Base-by-base conservation (phyloP, 2,329 filamentous ascomycete species). In the Ophiosphaerella herpotricha region DNA sequence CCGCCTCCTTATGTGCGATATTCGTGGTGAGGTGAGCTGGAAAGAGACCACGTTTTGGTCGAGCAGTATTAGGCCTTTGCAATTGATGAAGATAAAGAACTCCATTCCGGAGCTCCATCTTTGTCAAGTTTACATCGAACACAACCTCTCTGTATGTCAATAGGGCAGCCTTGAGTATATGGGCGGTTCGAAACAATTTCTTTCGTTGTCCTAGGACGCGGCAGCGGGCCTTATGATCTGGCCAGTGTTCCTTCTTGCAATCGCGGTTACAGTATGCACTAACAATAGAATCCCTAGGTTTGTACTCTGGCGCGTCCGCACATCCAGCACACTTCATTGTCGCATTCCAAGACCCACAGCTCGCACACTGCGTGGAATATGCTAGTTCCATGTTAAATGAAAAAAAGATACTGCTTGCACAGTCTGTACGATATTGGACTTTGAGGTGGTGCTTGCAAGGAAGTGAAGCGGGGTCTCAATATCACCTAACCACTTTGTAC, bases 1-100 rank as follows among this genome's bases (percentile, higher is more conserved):
- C 46, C 24, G 39, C 46, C 39, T 48, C 46, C 39, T 38, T 48
- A 31, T 48, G 39, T 4, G 16, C 39, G 33, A 35, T 36, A 48
- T 48, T 48, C n/a, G 46, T 33, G 39, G 46, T 48, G 39, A 48
- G 46, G 43, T 48, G 46, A 43, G 31, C 46, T 36, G 46, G 46
- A 44, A 48, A 48, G 29, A 13, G 46, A 38, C 39, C 46, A 48
- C 39, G 39, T 35, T 43, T 43, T 5, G 14, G 43, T 16, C 39
- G 39, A 43, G 46, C 21, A 31, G 46, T 43, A 32, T 33, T 14
- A 31, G 47, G 5, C 23, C 41, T 38, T 46, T 38, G 41, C 33
- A 39, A 38, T 39, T 50, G 47, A 39, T 50, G 39, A 38, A 50
- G 42, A 46, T 31, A 39, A 34, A 50, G 41, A 34, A 46, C 42